phyloP scores from a whole-genome alignment of 768 basidiomycete genomes.

The Suillus weaverae region DNA sequence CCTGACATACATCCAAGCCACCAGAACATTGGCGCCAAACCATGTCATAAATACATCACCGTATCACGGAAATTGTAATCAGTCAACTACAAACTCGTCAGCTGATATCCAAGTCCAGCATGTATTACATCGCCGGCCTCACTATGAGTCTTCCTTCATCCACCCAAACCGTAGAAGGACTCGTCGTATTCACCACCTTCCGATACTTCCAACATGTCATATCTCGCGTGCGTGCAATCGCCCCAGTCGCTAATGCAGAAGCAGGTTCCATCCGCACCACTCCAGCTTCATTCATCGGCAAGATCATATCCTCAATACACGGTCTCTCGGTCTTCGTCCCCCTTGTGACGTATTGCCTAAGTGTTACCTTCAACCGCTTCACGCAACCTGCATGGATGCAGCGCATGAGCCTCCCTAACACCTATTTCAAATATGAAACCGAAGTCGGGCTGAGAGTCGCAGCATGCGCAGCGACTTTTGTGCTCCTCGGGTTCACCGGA shows the following conservation, averaged over 20 bases:
- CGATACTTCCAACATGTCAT: conserved; percentile 24
- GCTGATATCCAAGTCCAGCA: neutral
- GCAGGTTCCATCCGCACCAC: conserved; percentile 18
- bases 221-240: conserved; percentile 8
- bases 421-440: conserved; percentile 24
- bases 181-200: conserved; percentile 26
- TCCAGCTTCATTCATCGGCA: conserved; percentile 22
- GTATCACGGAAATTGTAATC: neutral
- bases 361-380: conserved; percentile 30
- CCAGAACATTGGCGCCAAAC: neutral
- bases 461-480: conserved; percentile 28
- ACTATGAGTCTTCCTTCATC: conserved; percentile 7
- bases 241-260: conserved; percentile 11
- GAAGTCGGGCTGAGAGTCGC: conserved; percentile 23
- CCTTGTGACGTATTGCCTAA: conserved; percentile 29
- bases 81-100: neutral
- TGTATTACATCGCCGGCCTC: conserved; percentile 28
- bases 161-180: conserved; percentile 21
- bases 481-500: conserved; percentile 15
- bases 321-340: conserved; percentile 22
- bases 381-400: conserved; percentile 38
- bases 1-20: neutral
- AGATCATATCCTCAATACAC: conserved; percentile 31
- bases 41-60: neutral
- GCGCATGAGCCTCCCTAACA: conserved; percentile 25